Percentiles rank a stretch among this genome's conserved stretches.
These are phyloP conservation scores for Fraxinus paxiana DNA, from an alignment of 305 asterid species.

Conservation along the genomic window DNA sequence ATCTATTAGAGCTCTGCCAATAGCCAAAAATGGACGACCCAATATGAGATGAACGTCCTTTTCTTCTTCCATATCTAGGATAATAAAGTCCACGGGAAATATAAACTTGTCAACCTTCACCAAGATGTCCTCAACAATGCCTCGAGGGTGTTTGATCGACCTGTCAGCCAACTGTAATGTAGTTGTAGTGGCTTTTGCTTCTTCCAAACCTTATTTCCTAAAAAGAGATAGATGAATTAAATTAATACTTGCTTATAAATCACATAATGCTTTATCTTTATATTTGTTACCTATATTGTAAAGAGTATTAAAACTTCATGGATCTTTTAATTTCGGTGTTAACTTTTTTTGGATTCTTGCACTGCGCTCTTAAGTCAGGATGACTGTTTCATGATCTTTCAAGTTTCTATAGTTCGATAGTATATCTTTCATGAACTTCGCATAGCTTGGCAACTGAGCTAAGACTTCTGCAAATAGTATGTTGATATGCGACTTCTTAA, in stretches of 20 bases:
- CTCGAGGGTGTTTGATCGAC: neutral
- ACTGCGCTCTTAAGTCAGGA: neutral
- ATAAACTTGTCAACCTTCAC: neutral
- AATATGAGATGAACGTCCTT: too few species aligned
- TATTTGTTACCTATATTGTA: neutral
- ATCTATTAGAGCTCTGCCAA: neutral
- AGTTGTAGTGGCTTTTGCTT: neutral
- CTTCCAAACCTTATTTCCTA: neutral
- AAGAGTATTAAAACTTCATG: neutral
- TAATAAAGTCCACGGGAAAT: neutral
- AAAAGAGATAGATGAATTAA: too few species aligned
- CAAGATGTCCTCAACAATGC: neutral
- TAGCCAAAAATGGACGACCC: neutral
- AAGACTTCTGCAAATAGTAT: neutral
- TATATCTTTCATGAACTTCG: neutral
- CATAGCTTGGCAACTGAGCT: neutral
- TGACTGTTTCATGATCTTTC: neutral
- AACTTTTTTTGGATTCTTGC: neutral
- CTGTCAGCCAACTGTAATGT: neutral
- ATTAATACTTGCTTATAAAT: neutral
- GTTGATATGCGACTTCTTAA: neutral
- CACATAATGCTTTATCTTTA: too few species aligned
- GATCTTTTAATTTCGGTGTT: neutral
- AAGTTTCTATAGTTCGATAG: neutral
- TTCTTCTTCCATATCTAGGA: neutral